Percentiles rank a stretch among this genome's conserved stretches.
phyloP scores from a whole-genome alignment of 495 filamentous ascomycete genomes.

The Lepraria neglecta region DNA sequence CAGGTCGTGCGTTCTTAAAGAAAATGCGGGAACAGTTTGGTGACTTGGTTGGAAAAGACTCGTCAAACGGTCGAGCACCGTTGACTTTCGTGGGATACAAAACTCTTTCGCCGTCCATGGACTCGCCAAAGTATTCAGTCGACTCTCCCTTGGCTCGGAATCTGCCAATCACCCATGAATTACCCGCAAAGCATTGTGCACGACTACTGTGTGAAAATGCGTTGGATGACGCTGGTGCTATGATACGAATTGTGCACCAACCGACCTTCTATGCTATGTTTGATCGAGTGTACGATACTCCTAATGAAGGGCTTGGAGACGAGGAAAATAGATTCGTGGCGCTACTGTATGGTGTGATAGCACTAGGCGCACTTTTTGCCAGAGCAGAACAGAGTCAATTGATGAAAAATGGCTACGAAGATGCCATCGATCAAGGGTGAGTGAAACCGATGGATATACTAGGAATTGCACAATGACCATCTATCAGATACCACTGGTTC shows the following conservation, averaged over 20 bases:
- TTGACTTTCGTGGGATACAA: slow-evolving; percentile 30
- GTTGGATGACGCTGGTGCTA: slow-evolving; percentile 73
- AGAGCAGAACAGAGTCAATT: slow-evolving; percentile 42
- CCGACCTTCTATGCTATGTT: slow-evolving; percentile 76
- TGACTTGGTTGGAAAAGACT: slow-evolving; percentile 49
- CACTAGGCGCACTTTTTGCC: slow-evolving; percentile 79
- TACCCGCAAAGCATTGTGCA: slow-evolving; percentile 65
- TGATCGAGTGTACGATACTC: slow-evolving; percentile 70
- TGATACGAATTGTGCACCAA: slow-evolving; percentile 82
- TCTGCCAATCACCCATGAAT: slow-evolving; percentile 53
- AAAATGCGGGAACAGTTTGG: slow-evolving; percentile 82
- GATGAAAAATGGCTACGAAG: slow-evolving; percentile 57
- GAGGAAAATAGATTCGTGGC: slow-evolving; percentile 78
- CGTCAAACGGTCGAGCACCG: slow-evolving; percentile 10
- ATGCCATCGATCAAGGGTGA: slow-evolving; percentile 75
- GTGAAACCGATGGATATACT: slow-evolving; percentile 21
- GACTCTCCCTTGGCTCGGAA: slow-evolving; percentile 54
- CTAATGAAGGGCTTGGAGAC: slow-evolving; percentile 60
- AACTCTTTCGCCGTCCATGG: slow-evolving; percentile 47
- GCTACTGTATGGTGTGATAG: slow-evolving; percentile 74
- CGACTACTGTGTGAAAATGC: slow-evolving; percentile 66
- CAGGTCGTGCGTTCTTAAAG: slow-evolving; percentile 77
- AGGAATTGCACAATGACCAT: slow-evolving; percentile 10
- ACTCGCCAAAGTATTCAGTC: slow-evolving; percentile 62
- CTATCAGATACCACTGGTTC: slow-evolving; percentile 75